Evolutionary conservation across 1,139 yeast genomes (phyloP).

Genomic region (Diutina scorzettiae): DNA sequence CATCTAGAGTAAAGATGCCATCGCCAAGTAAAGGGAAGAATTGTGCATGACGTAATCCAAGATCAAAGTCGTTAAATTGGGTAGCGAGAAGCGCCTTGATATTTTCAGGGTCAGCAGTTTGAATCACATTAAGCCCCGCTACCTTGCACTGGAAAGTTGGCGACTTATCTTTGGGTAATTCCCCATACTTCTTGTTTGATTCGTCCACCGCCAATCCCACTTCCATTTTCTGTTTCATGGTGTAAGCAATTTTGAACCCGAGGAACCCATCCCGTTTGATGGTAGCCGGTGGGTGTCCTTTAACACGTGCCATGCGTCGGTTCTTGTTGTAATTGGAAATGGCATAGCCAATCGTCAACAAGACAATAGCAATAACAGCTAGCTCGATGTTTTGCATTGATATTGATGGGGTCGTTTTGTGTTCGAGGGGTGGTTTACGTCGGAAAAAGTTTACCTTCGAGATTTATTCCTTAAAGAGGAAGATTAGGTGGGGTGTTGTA

Average conservation of each 20-base stretch:
- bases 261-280: neutral
- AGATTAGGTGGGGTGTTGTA: too few species aligned
- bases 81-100: slow-evolving; percentile 18
- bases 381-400: too few species aligned
- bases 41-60: slow-evolving; percentile 35
- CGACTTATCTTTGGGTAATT: too few species aligned
- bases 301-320: too few species aligned
- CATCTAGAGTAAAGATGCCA: slow-evolving; percentile 36
- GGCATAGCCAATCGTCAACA: too few species aligned
- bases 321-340: too few species aligned
- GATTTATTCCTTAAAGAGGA: too few species aligned
- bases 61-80: slow-evolving; percentile 22
- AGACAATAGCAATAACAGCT: too few species aligned
- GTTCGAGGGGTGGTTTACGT: neutral
- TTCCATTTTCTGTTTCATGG: neutral
- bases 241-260: neutral
- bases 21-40: slow-evolving; percentile 38
- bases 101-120: slow-evolving; percentile 26
- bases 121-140: neutral
- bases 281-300: too few species aligned
- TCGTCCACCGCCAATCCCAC: neutral
- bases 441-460: neutral
- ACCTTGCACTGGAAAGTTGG: too few species aligned
- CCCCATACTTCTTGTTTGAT: too few species aligned
- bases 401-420: neutral